Evolutionary conservation across 202 grass and related monocot species (phyloP), one percentile per base, ranked within the genome.

Genomic region (Panicum hallii): DNA sequence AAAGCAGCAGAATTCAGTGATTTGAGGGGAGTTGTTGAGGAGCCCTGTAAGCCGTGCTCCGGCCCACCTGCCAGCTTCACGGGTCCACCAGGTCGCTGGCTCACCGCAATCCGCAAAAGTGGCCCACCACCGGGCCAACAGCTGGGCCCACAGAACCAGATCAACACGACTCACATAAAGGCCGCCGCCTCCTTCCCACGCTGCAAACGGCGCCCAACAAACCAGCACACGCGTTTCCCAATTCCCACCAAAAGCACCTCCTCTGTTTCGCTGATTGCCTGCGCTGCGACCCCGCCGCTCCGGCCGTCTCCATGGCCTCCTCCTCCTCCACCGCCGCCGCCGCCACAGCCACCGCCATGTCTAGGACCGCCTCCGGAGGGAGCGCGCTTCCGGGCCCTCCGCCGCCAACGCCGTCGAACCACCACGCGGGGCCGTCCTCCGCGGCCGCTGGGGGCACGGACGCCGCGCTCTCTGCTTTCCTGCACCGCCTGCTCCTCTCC

Each of bases 361-460:
- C 84, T 2, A 70, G 36, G 1, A 9, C 53, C 11, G 40, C 62
- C 32, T 20, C 75, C 0, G 81, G 70, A 15, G 74, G 66, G 13
- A 79, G 75, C 71, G 0, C 58, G 45, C 45, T 74, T 34, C 86
- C 89, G 23, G 80, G 77, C 4, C 83, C 92, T 14, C 83, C 80
- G 0, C 89, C 89, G 3, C 89, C 85, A 5, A 90, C 89, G 30
- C 88, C 83, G 41, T 82, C 79, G 56, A 85, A 78, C 72, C 82
- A 79, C 78, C 69, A 83, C 12, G 63, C 63, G 68, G 53, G 42
- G 12, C 38, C 78, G 30, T 66, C 77, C 48, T 48, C 72, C 40
- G 69, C 63, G 42, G 62, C 65, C 5, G 63, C 50, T 5, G 60
- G 40, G 49, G 76, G 63, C 57, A 50, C 76, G 23, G 85, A 83